Base-by-base conservation (phyloP, 345 rosid species). In the Abelmoschus esculentus region DNA sequence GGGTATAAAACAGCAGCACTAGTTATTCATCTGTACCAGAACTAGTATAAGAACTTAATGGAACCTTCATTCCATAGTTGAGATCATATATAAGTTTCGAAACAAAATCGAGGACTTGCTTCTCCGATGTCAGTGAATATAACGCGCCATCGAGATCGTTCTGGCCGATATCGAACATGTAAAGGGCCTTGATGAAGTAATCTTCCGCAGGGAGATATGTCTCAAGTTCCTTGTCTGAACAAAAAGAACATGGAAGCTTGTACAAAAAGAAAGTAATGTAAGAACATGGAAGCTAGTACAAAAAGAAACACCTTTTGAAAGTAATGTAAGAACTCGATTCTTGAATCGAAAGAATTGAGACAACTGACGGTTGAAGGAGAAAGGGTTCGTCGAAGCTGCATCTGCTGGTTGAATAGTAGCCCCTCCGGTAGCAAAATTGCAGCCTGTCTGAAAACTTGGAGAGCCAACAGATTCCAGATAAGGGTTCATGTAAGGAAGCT, bases 81-180 rank as follows among this genome's bases (percentile, higher is more conserved):
- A 85, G 70, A 44, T 59, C 80, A 3, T 73, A 46, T 13, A 87
- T 17, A n/a, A 83, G 66, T 5, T 73, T 62, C 11, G 85, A 82
- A 67, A 81, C 53, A 11, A 26, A 73, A 22, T 76, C 69, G 5
- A 74, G 17, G 10, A 83, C 80, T 75, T 82, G 74, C 12, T 70
- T 81, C 67, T 79, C 79, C 1, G 85, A 72, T 74, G 59, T 74
- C 6, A 8, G 26, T 5, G n/a, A 71, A 74, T 54, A 26, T 59
- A 85, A 82, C 53, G 75, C 81, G 3, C 57, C 73, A 6, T 77
- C 80, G 12, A 85, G 77, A 78, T 83, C 89, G 65, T 85, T 85
- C 70, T 85, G 87, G 50, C 87, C 86, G 4, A 75, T 7, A 59
- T 87, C 89, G 40, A 87, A 71, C 77, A 75, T 79, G 69, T 80